These are phyloP conservation scores for Novymonas esmeraldas DNA, from an alignment of 208 protist species.

Conservation along the genomic window DNA sequence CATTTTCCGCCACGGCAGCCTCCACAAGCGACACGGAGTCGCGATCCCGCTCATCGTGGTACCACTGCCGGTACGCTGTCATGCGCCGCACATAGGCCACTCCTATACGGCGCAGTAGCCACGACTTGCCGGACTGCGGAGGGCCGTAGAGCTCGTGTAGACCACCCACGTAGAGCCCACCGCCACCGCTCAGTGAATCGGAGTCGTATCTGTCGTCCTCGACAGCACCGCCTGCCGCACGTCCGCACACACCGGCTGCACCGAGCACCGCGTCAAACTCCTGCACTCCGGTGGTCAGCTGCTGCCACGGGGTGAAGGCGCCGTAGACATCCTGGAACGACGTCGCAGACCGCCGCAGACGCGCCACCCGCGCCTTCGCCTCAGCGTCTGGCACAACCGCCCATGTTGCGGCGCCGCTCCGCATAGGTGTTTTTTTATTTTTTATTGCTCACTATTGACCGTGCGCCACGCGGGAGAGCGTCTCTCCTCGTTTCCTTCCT, in stretches of 20 bases:
- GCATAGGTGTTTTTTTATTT: too few species aligned
- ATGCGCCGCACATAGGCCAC: conserved; percentile 29
- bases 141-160: conserved; percentile 55
- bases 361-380: conserved; percentile 3
- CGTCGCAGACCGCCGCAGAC: conserved; percentile 6
- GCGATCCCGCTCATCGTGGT: conserved; percentile 12
- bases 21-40: conserved; percentile 3
- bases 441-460: too few species aligned
- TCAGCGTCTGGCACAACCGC: conserved; percentile 4
- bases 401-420: conserved; percentile 9
- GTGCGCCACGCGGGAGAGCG: too few species aligned
- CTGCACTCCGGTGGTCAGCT: conserved; percentile 14
- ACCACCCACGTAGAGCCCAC: conserved; percentile 30
- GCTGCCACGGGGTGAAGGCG: conserved; percentile 25
- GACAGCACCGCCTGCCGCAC: background rate
- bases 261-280: conserved; percentile 22
- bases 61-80: conserved; percentile 31
- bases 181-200: conserved; percentile 1
- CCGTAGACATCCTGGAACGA: conserved; percentile 15
- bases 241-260: conserved; percentile 11
- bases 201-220: background rate
- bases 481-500: too few species aligned
- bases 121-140: conserved; percentile 36
- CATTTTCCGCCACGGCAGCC: background rate
- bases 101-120: conserved; percentile 25